Base-by-base conservation (phyloP, 2,329 filamentous ascomycete species). In the Didymosphaeria variabile region DNA sequence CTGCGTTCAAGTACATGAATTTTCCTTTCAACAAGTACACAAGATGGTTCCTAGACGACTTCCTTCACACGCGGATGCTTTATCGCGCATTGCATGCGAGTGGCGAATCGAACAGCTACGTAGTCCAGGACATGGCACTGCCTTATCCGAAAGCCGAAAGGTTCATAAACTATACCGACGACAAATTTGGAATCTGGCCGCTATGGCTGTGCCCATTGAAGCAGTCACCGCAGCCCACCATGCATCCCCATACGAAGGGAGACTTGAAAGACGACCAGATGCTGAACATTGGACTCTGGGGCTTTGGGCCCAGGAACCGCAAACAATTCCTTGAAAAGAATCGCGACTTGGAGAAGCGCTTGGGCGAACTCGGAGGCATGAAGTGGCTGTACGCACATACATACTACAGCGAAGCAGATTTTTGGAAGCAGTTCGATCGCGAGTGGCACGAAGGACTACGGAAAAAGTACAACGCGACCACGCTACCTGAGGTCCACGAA, bases 381-480 rank as follows among this genome's bases (percentile, higher is more conserved):
- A 91, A 91, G 76, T 90, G 88, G 81, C 77, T 92, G 1, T 92
- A 92, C 64, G 88, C 88, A 0, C 88, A 91, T 59, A 86, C 87
- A 0, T 91, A 88, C 75, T 90, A 90, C 73, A 86, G 83, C 3
- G 85, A 90, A 71, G 83, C 86, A 0, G 89, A 91, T 65, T 92
- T 92, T 72, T 91, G 89, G 89, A 74, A 79, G 10, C 82, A 86
- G 56, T 91, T 91, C 62, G 85, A 90, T 70, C 80, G 82, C 40
- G 67, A 78, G 8, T 86, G 85, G 70, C 91, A 91, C 63, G 85
- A 90, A 47, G 74, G 71, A 2, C 76, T 91, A 55, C 79, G 89
- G 19, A 73, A 75, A 26, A 87, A 85, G 69, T 91, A 91, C 69
- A 77, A 80, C 5, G 89, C 90, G 0, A 78, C 79, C 1, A 83